These are phyloP conservation scores for Ascochyta lentis DNA, from an alignment of 2,329 filamentous ascomycete species.

Conservation along the genomic window DNA sequence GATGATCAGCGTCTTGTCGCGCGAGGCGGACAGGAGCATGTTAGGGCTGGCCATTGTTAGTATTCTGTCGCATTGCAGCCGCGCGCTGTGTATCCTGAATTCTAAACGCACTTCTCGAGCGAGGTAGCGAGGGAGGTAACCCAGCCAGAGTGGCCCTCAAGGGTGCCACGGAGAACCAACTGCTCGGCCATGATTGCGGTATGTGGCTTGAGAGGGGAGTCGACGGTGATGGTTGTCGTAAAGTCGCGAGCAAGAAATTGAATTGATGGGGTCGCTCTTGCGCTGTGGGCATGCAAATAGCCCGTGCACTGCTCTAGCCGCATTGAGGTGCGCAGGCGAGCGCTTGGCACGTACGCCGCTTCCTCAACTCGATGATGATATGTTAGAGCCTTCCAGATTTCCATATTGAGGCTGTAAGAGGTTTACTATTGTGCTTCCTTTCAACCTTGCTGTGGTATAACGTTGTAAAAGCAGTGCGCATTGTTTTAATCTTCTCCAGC, in stretches of 20 bases:
- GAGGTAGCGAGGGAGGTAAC: constrained; percentile 98
- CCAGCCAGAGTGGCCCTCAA: constrained; percentile 99
- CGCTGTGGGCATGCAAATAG: constrained; percentile 2
- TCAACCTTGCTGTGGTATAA: too few species aligned
- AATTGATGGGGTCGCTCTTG: constrained; percentile 16
- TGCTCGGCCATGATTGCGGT: constrained; percentile 79
- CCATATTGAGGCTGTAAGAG: too few species aligned
- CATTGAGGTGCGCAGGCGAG: constrained; percentile 6
- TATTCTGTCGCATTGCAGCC: constrained; percentile 20
- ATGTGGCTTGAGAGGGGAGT: constrained; percentile 46
- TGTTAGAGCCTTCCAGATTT: too few species aligned
- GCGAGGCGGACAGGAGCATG: constrained; percentile 97
- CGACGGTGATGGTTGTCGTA: constrained; percentile 38
- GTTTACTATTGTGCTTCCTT: too few species aligned
- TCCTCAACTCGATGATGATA: background rate
- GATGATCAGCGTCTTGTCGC: constrained; percentile 99
- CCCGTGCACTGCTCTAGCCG: constrained; percentile 1
- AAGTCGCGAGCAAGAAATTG: constrained; percentile 26
- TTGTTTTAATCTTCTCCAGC: too few species aligned
- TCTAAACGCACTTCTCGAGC: constrained; percentile 80
- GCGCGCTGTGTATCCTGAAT: constrained; percentile 18
- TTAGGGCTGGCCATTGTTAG: constrained; percentile 74
- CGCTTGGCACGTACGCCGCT: background rate
- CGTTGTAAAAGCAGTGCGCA: too few species aligned
- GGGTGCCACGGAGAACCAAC: constrained; percentile 94